phyloP scores from a whole-genome alignment of 1,284 basidiomycete genomes.

The Fistulinella staudtii region DNA sequence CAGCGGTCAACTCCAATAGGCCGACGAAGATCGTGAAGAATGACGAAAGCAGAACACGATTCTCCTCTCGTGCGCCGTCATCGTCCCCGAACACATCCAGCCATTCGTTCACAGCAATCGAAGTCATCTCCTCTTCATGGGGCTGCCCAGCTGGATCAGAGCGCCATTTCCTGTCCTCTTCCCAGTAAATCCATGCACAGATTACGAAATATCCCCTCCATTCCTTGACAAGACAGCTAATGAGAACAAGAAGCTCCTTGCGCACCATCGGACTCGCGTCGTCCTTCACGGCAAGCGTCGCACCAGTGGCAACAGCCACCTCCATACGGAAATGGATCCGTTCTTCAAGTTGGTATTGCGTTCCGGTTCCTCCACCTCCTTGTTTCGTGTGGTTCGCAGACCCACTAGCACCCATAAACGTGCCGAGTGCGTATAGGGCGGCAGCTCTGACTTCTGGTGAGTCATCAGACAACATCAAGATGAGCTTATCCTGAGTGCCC shows the following conservation, averaged over 20 bases:
- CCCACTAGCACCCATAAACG: constrained; percentile 89
- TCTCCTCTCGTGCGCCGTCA: constrained; percentile 68
- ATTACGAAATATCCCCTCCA: constrained; percentile 96
- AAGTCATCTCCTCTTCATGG: constrained; percentile 63
- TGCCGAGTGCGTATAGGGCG: constrained; percentile 89
- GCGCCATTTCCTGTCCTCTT: constrained; percentile 70
- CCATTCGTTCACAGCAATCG: constrained; percentile 76
- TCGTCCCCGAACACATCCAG: constrained; percentile 64
- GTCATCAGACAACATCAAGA: constrained; percentile 80
- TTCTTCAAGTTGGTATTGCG: constrained; percentile 79
- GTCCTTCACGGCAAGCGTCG: constrained; percentile 79
- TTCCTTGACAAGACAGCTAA: constrained; percentile 92
- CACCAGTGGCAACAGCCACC: constrained; percentile 72
- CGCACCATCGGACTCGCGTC: constrained; percentile 96
- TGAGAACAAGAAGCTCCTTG: constrained; percentile 89
- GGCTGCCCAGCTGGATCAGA: constrained; percentile 30
- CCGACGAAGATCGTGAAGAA: constrained; percentile 93
- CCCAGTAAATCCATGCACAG: constrained; percentile 95
- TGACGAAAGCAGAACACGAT: constrained; percentile 79
- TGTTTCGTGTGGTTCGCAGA: constrained; percentile 60
- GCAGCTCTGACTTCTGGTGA: constrained; percentile 93
- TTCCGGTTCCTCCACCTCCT: constrained; percentile 85
- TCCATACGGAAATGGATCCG: constrained; percentile 78
- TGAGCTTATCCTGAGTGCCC: constrained; percentile 84
- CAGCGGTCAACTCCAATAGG: constrained; percentile 87